phyloP scores from a whole-genome alignment of 495 filamentous ascomycete species.

The Xanthoparmelia taractica region DNA sequence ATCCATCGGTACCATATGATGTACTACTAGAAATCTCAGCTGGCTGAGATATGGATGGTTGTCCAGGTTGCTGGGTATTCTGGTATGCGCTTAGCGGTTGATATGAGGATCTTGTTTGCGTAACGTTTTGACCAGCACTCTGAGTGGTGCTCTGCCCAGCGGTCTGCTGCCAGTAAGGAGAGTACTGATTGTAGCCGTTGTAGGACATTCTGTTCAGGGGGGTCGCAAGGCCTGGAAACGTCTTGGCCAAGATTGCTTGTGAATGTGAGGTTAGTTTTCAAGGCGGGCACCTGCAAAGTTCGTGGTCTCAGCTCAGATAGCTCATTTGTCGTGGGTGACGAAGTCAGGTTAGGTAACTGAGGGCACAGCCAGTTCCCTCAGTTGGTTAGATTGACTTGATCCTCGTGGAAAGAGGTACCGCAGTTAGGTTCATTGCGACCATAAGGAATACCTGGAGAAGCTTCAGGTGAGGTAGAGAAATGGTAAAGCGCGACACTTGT shows the following conservation, averaged over 20 bases:
- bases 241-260: background rate
- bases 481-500: background rate
- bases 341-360: background rate
- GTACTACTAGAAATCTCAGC: slow-evolving; percentile 3
- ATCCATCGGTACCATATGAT: slow-evolving; percentile 14
- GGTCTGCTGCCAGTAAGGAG: slow-evolving; percentile 18
- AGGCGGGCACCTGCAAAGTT: background rate
- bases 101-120: background rate
- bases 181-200: slow-evolving; percentile 16
- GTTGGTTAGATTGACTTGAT: background rate
- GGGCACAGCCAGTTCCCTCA: background rate
- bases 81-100: slow-evolving; percentile 20
- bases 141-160: slow-evolving; percentile 5
- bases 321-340: background rate
- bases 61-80: slow-evolving; percentile 8
- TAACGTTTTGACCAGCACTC: slow-evolving; percentile 7
- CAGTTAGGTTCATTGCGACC: background rate
- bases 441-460: background rate
- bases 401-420: background rate
- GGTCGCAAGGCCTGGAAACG: background rate
- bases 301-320: background rate
- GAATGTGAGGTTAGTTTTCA: background rate
- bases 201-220: slow-evolving; percentile 10
- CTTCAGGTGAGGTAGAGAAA: background rate
- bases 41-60: background rate